Percentiles rank a stretch among this genome's conserved stretches.
Evolutionary conservation across 1,139 yeast genomes (phyloP).

Genomic region (Blastobotrys serpentis): DNA sequence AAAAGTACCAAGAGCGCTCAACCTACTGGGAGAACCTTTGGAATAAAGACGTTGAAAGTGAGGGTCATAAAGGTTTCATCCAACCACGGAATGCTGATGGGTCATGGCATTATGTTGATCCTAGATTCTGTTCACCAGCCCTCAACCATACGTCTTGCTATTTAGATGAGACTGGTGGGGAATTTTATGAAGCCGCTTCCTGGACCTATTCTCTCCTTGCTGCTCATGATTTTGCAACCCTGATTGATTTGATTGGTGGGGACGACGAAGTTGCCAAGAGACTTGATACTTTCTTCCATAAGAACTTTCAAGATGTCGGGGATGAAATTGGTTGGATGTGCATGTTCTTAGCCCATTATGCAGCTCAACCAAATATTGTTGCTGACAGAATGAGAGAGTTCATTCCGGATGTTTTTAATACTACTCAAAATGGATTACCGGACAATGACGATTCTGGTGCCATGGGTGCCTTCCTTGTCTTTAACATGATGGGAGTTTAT

Average conservation of each 20-base stretch:
- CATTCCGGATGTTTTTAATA: constrained; percentile 32
- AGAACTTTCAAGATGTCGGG: constrained; percentile 37
- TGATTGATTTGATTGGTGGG: constrained; percentile 37
- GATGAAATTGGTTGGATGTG: constrained; percentile 28
- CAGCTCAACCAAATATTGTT: constrained; percentile 16
- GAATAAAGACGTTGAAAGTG: constrained; percentile 38
- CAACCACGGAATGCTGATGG: constrained; percentile 42
- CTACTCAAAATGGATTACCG: constrained; percentile 38
- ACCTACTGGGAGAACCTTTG: constrained; percentile 44
- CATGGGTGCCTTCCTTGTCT: constrained; percentile 44
- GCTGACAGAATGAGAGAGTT: constrained; percentile 18
- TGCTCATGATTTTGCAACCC: constrained; percentile 40
- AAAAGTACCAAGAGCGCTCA: constrained; percentile 40
- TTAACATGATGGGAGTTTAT: constrained; percentile 41
- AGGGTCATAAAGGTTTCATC: constrained; percentile 39
- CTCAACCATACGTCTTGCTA: constrained; percentile 26
- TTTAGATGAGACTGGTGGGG: constrained; percentile 37
- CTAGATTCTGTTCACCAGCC: constrained; percentile 18
- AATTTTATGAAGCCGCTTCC: constrained; percentile 18
- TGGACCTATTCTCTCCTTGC: constrained; percentile 30
- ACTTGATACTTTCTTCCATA: constrained; percentile 33
- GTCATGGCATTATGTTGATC: constrained; percentile 31
- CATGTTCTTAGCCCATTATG: constrained; percentile 17
- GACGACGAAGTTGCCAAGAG: constrained; percentile 36
- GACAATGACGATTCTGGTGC: constrained; percentile 47